Base-by-base conservation (phyloP, 805 yeast genomes). In the Nakazawaea laoshanensis region DNA sequence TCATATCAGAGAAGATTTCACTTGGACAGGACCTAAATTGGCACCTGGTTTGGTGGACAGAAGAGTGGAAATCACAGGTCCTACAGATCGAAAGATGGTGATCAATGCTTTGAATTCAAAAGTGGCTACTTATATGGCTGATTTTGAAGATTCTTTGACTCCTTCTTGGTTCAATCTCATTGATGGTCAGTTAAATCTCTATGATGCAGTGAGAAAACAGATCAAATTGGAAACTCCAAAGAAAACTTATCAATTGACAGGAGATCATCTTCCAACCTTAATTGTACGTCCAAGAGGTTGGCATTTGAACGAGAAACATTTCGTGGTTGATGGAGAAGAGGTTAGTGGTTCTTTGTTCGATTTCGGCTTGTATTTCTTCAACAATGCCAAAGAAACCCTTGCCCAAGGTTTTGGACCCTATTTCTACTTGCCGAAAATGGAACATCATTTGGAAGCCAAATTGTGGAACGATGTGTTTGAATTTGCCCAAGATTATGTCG, bases 51-150 rank as follows among this genome's bases (percentile, higher is more conserved):
- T 77, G 37, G 70, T 65, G 48, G 85, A 78, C 64, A 68, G 85
- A 50, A 67, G 85, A 45, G 83, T 75, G 37, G 85, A 77, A 54
- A 77, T 77, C 57, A 77, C 85, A 30, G 86, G 86, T 24, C 85
- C 85, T 29, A 74, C 83, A 29, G 85, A 77, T 55, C 65, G 84
- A 40, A 77, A 77, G 53, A 77, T 77, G 85, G 83, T 77, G 38
- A 75, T 77, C 60, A 77, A 77, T 44, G 85, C 85, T 23, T 66
- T 77, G 49, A 77, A 77, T 59, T 67, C 83, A 11, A 65, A 65
- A 27, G 85, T 77, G 29, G 79, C 76, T 47, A 76, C 84, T 29
- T 78, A 77, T 58, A 78, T 77, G 85, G 76, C 82, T 35, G 85
- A 78, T 52, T 77, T 77, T 42, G 85, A 78, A 58, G 85, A 77